Percentiles rank a stretch among this genome's conserved stretches.
phyloP scores from a whole-genome alignment of 352 stramenopile species.

The Albugo candida region DNA sequence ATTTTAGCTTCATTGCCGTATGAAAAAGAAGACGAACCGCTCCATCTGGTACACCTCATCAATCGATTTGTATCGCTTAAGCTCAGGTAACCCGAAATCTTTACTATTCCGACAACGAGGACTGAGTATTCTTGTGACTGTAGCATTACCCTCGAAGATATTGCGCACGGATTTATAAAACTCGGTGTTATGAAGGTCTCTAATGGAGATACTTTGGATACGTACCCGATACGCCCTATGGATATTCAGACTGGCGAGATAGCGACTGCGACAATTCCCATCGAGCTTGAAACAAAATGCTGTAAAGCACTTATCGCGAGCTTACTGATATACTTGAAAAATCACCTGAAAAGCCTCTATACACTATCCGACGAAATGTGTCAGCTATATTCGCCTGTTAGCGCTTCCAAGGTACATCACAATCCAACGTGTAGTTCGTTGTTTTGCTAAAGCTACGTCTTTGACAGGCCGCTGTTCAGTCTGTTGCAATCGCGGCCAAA shows the following conservation, averaged over 20 bases:
- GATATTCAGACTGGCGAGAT: slow-evolving; percentile 5
- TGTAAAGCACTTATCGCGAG: slow-evolving; percentile 30
- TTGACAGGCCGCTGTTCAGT: slow-evolving; percentile 15
- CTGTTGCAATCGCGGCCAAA: slow-evolving; percentile 8
- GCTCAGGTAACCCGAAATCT: slow-evolving; percentile 33
- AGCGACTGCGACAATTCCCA: slow-evolving; percentile 3
- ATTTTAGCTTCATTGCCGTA: slow-evolving; percentile 53
- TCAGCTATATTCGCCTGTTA: slow-evolving; percentile 51
- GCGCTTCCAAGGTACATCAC: slow-evolving; percentile 18
- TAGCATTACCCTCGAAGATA: slow-evolving; percentile 31
- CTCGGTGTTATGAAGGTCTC: slow-evolving; percentile 18
- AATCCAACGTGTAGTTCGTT: slow-evolving; percentile 1
- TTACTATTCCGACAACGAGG: too few relatives aligned
- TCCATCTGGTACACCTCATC: slow-evolving; percentile 77
- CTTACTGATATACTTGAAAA: slow-evolving; percentile 56
- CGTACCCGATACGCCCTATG: slow-evolving; percentile 19
- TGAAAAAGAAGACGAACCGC: slow-evolving; percentile 60
- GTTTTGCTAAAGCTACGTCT: neutral
- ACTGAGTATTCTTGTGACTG: neutral
- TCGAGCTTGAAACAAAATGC: slow-evolving; percentile 9
- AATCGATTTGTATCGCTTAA: slow-evolving; percentile 65
- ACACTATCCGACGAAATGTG: slow-evolving; percentile 56
- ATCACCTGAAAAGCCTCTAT: slow-evolving; percentile 50
- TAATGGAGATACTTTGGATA: slow-evolving; percentile 26
- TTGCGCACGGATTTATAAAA: slow-evolving; percentile 26